These are phyloP conservation scores for Quercus lobata DNA, from an alignment of 331 rosid genomes.

Conservation along the genomic window DNA sequence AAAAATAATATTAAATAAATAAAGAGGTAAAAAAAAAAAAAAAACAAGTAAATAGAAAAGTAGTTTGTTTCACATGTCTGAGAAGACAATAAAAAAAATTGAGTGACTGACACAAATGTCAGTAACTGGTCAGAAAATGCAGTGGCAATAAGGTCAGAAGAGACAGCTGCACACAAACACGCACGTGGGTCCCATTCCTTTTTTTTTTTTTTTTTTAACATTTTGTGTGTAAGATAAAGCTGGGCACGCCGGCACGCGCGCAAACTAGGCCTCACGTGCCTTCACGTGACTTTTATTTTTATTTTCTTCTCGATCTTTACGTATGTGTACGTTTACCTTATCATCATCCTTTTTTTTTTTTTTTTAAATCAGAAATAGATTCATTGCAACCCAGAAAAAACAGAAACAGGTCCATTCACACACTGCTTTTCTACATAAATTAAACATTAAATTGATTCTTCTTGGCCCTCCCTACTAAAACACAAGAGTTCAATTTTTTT, in stretches of 20 bases:
- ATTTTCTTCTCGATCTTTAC: constrained; percentile 19
- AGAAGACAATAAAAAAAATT: neutral
- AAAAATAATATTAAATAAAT: too few species aligned
- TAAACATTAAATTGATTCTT: too few species aligned
- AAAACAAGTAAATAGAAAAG: neutral
- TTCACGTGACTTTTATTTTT: constrained; percentile 39
- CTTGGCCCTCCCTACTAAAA: too few species aligned
- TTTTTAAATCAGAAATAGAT: too few species aligned
- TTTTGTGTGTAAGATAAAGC: constrained; percentile 48
- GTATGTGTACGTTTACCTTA: neutral
- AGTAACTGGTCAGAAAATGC: constrained; percentile 13
- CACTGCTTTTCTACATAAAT: too few species aligned
- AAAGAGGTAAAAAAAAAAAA: neutral
- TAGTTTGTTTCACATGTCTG: constrained; percentile 44
- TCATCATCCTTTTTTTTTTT: neutral
- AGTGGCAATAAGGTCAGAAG: constrained; percentile 19
- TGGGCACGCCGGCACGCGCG: constrained; percentile 84
- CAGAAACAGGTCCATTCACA: too few species aligned
- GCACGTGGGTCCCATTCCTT: constrained; percentile 42
- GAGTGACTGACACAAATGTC: constrained; percentile 23
- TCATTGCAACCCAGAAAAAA: too few species aligned
- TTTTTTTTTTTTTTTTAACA: neutral
- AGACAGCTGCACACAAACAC: constrained; percentile 20
- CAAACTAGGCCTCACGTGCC: constrained; percentile 43
- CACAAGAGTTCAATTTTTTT: too few species aligned